These are phyloP conservation scores for Aspergillus sojae DNA, from an alignment of 2,329 filamentous ascomycete species.

Conservation along the genomic window DNA sequence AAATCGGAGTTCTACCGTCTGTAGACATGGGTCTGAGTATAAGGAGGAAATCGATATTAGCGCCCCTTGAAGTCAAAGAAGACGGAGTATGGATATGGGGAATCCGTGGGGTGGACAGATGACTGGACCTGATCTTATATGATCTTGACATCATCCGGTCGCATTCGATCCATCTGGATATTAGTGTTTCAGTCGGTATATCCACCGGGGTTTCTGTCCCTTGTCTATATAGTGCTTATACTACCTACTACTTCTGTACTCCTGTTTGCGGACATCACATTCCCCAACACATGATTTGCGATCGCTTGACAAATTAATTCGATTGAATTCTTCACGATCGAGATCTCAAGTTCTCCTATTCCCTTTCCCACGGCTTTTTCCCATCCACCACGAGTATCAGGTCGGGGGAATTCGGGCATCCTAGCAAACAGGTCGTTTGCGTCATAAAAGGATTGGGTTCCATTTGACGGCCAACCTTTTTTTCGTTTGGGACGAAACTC, in stretches of 20 bases:
- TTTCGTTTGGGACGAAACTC: not conserved
- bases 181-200: not conserved
- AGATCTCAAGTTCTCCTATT: not conserved
- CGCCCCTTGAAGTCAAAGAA: no score
- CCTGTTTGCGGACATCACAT: not conserved
- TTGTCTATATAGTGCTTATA: not conserved
- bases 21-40: not conserved
- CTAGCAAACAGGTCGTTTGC: not conserved
- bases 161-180: not conserved
- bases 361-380: not conserved
- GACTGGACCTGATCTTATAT: not conserved
- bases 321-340: not conserved
- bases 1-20: no score
- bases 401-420: not conserved
- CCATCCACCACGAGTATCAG: not conserved
- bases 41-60: not conserved
- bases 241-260: not conserved
- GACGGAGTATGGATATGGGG: not conserved
- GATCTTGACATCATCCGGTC: not conserved
- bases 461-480: not conserved
- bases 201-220: not conserved
- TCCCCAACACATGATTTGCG: not conserved
- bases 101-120: not conserved
- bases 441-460: not conserved
- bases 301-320: not conserved